Evolutionary conservation across 257 asterid species (phyloP).

Genomic region (Gentiana macrophylla): DNA sequence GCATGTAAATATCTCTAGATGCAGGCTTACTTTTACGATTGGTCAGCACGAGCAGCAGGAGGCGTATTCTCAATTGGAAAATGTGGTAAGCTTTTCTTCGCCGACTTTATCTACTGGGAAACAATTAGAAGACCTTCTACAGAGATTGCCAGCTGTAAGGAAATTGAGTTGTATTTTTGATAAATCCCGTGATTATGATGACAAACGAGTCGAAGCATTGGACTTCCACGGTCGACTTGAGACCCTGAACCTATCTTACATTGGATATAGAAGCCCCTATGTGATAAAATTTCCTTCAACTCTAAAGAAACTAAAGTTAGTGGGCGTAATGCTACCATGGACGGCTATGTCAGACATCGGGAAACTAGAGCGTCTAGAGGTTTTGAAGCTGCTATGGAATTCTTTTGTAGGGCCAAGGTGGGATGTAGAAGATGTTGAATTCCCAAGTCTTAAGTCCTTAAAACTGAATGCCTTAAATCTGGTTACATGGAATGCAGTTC

Average conservation of each 20-base stretch:
- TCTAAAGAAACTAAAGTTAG: conserved; percentile 14
- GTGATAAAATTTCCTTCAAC: conserved; percentile 6
- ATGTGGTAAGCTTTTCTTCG: conserved; percentile 10
- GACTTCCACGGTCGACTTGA: not conserved
- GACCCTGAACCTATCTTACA: not conserved
- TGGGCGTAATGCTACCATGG: conserved; percentile 7
- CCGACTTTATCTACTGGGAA: not conserved
- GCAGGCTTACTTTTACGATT: not conserved
- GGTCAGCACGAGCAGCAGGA: not conserved
- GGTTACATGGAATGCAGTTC: conserved; percentile 1
- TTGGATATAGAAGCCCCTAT: not conserved
- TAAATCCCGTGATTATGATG: not conserved
- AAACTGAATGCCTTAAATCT: not conserved
- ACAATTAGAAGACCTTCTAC: conserved; percentile 1
- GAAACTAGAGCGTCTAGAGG: conserved; percentile 11
- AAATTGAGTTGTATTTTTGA: not conserved
- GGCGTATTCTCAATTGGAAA: not conserved
- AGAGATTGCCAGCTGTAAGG: conserved; percentile 5
- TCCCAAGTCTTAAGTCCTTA: conserved; percentile 6
- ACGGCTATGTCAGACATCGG: conserved; percentile 2
- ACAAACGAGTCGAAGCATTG: not conserved
- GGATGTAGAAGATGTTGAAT: conserved; percentile 13
- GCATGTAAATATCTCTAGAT: conserved; percentile 1
- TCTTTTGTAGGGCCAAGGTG: conserved; percentile 10
- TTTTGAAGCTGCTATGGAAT: conserved; percentile 1